Evolutionary conservation across 495 filamentous ascomycete species (phyloP), one percentile per base, ranked within the genome.

Genomic region (Gamarada debralockiae): DNA sequence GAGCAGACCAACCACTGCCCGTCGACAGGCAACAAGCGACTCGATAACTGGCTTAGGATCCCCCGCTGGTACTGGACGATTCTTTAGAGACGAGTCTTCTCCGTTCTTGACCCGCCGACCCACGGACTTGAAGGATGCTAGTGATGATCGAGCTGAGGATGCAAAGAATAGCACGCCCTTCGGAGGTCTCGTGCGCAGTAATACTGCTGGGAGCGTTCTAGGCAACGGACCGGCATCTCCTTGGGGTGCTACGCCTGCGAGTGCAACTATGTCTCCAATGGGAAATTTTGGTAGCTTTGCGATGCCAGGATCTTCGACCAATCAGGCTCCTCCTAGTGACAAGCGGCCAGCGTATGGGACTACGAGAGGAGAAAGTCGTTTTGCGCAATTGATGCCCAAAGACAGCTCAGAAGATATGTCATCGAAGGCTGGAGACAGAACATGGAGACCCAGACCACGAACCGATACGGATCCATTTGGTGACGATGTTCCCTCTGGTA

Each of bases 201-300:
- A 80, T 51, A 92, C 89, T 29, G 62, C 63, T 0, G 64, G 69
- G 50, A 82, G 73, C 34, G 51, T 34, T 8, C 38, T 64, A 15
- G 55, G 57, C 7, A 61, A 58, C 49, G 57, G 52, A 0, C 72
- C 75, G 10, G 67, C 74, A 37, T 91, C 88, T 12, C 83, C 89
- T 1, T 96, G 91, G 91, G 56, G 56, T 18, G 68, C 77, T 14
- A 69, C 80, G 17, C 76, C 85, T 8, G 75, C 74, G 41, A 82
- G 68, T 66, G 72, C 53, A 15, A 75, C 53, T 74, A 78, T 89
- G 53, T 77, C 85, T 3, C 81, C 82, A 3, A 87, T 92, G 73
- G 89, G 90, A 22, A 81, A 85, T n/a, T 96, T 96, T 69, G 89
- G 91, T 10, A 92, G 79, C 52, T 96, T 96, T 63, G 82, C 82